Evolutionary conservation across 1,284 basidiomycete genomes (phyloP).

Genomic region (Neolentinus lepideus): DNA sequence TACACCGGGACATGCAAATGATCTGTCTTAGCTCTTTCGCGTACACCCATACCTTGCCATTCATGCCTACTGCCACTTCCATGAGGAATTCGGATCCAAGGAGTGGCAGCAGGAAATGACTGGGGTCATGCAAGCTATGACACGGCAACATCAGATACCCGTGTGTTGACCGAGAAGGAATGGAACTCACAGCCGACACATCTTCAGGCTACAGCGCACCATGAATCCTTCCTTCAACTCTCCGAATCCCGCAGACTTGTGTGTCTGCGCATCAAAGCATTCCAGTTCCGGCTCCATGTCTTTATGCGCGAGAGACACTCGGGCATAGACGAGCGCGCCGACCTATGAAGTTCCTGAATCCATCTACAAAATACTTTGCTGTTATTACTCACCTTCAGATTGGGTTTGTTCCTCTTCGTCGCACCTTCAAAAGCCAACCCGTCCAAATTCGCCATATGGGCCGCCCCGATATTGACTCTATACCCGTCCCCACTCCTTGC

Average conservation of each 20-base stretch:
- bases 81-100: constrained; percentile 70
- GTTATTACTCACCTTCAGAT: constrained; percentile 55
- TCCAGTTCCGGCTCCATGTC: constrained; percentile 89
- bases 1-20: constrained; percentile 61
- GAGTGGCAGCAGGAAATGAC: constrained; percentile 67
- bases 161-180: neutral
- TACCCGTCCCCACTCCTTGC: constrained; percentile 73
- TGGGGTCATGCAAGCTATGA: constrained; percentile 62
- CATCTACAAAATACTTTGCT: neutral
- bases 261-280: constrained; percentile 81
- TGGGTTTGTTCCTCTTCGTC: constrained; percentile 78
- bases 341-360: constrained; percentile 39
- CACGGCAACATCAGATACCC: constrained; percentile 2
- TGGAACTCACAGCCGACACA: constrained; percentile 67
- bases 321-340: constrained; percentile 74
- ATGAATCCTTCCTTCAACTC: constrained; percentile 78
- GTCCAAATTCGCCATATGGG: constrained; percentile 71
- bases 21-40: constrained; percentile 61
- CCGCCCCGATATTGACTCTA: constrained; percentile 78
- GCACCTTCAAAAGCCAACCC: constrained; percentile 83
- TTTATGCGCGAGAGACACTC: constrained; percentile 79
- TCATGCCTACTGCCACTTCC: constrained; percentile 74
- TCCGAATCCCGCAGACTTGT: constrained; percentile 78
- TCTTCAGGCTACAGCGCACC: constrained; percentile 65
- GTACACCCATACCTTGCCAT: constrained; percentile 78